phyloP scores from a whole-genome alignment of 108 stramenopile species.

The Discostella stelligeroides region DNA sequence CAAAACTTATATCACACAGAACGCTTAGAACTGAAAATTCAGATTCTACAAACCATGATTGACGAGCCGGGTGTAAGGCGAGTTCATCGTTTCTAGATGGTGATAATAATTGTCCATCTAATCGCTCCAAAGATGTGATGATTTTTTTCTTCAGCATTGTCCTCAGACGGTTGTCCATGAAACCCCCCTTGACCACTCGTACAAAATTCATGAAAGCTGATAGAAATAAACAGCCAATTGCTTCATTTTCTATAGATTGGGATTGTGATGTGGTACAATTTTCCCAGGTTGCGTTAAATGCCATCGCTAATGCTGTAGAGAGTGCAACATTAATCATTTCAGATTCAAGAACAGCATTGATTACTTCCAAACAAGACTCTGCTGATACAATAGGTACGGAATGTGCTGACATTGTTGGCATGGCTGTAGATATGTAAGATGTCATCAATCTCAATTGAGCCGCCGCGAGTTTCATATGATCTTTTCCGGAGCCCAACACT shows the following conservation, averaged over 20 bases:
- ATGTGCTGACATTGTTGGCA: conserved; percentile 32
- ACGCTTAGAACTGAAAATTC: conserved; percentile 63
- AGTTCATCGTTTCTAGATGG: background rate
- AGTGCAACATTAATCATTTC: conserved; percentile 19
- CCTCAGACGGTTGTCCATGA: background rate
- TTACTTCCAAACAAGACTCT: conserved; percentile 27
- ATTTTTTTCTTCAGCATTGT: conserved; percentile 11
- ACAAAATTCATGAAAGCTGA: conserved; percentile 38
- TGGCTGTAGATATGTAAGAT: conserved; percentile 36
- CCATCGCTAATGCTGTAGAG: conserved; percentile 24
- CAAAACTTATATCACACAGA: conserved; percentile 30
- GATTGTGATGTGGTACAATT: background rate
- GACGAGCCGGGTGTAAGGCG: conserved; percentile 32
- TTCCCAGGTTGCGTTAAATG: conserved; percentile 35
- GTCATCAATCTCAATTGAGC: conserved; percentile 42
- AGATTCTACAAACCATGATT: conserved; percentile 63
- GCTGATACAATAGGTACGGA: conserved; percentile 32
- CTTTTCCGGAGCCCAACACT: conserved; percentile 1
- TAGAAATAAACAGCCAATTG: conserved; percentile 39
- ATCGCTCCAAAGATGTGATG: conserved; percentile 2
- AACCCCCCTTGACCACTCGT: background rate
- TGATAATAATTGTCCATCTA: background rate
- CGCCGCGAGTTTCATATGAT: conserved; percentile 27
- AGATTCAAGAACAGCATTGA: conserved; percentile 30
- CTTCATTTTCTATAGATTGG: conserved; percentile 37